Base-by-base conservation (phyloP, 2,329 filamentous ascomycete species). In the Raffaelea arxii region DNA sequence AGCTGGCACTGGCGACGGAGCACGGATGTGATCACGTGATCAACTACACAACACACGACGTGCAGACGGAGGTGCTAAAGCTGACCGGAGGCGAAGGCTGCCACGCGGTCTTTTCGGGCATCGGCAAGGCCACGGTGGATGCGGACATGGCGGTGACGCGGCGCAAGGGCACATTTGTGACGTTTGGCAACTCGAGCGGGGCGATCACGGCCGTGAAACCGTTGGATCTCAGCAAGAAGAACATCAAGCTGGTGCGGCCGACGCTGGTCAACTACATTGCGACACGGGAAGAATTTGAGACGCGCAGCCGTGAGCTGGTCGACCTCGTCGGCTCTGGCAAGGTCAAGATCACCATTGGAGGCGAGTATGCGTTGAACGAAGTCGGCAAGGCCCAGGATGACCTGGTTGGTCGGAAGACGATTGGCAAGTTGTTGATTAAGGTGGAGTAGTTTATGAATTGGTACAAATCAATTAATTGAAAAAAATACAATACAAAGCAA, bases 121-220 rank as follows among this genome's bases (percentile, higher is more conserved):
- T 94, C 5, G 90, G 89, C 10, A 85, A 87, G 67, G 72, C 75
- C 41, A 95, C 90, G 0, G 92, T 91, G 64, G 86, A 94, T 56
- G 74, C 79, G n/a, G 83, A 81, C 57, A 63, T 95, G 52, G 78
- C 86, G 51, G 75, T 78, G 55, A 73, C 90, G 41, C 83, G 80
- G 54, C 65, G 81, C 53, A 92, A 92, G 68, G 89, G 87, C 4
- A 83, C 72, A 1, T 67, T 94, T 56, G 74, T 88, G 21, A 83
- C 78, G 44, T 94, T 88, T 65, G 88, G 88, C 9, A 94, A 92
- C 65, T 82, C 86, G 3, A 69, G 71, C 24, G 89, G 89, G 9
- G 75, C 84, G 9, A 83, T 92, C 2, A 79, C 82, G 19, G 84
- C 85, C 0, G 62, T 86, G 62, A 58, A 61, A 40, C 64, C 69